Evolutionary conservation across 352 stramenopile genomes (phyloP).

Genomic region (Phytophthora pinifolia): DNA sequence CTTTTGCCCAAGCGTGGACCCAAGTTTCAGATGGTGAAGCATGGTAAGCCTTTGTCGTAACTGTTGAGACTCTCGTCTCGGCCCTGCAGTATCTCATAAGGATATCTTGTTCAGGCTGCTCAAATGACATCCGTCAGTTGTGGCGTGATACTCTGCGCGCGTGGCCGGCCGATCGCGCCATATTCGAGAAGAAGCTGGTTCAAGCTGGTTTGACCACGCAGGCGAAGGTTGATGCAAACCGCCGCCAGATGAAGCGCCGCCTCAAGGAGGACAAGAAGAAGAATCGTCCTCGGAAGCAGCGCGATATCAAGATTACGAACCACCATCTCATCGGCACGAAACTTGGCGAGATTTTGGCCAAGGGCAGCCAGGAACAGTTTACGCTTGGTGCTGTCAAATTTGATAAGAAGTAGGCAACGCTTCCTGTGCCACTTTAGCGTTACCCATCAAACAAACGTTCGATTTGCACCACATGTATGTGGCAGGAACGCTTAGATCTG

Average conservation of each 20-base stretch:
- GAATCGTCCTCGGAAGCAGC: constrained; percentile 74
- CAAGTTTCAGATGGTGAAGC: constrained; percentile 81
- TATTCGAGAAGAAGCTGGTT: constrained; percentile 82
- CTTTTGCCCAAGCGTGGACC: constrained; percentile 62
- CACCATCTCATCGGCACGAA: constrained; percentile 87
- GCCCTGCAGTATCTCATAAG: constrained; percentile 5
- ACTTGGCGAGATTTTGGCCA: constrained; percentile 80
- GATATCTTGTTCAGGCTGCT: constrained; percentile 44
- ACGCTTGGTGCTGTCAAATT: constrained; percentile 84
- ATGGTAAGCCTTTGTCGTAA: constrained; percentile 37
- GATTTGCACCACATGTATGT: neutral
- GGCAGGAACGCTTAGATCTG: constrained; percentile 29
- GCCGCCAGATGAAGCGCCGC: constrained; percentile 74
- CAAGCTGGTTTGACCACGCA: constrained; percentile 82
- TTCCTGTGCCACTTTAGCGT: neutral
- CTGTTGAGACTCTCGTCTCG: neutral
- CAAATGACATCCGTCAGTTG: constrained; percentile 84
- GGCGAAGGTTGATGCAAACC: constrained; percentile 79
- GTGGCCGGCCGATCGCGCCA: constrained; percentile 71
- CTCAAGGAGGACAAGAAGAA: constrained; percentile 87
- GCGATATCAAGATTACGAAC: constrained; percentile 90
- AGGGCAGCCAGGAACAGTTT: constrained; percentile 75
- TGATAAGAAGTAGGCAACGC: constrained; percentile 54
- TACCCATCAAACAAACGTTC: neutral
- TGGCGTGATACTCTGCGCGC: constrained; percentile 76